Conservation (phyloP, 139 green algal species). For the Chlorella sp. region DNA sequence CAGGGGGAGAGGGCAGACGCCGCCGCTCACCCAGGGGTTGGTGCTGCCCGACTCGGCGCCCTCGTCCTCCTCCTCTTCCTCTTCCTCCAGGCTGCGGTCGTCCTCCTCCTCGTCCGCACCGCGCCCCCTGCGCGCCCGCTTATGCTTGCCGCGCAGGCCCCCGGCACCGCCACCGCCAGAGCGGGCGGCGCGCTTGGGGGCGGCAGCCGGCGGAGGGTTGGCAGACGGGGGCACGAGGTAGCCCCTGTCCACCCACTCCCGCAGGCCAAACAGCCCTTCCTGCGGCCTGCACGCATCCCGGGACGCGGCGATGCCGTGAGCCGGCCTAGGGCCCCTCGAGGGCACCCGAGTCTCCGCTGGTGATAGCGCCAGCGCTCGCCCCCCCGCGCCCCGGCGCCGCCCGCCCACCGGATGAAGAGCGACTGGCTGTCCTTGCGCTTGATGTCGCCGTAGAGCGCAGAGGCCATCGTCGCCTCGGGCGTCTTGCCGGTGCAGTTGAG, state of each 20-base stretch:
- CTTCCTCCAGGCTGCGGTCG: too few relatives aligned
- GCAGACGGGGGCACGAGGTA: too few relatives aligned
- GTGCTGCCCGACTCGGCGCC: too few relatives aligned
- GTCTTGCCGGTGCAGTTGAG: conserved; percentile 77
- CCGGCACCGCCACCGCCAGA: too few relatives aligned
- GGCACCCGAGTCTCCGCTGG: background rate
- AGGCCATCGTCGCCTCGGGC: conserved; percentile 85
- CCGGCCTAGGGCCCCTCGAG: background rate
- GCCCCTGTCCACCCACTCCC: conserved; percentile 58
- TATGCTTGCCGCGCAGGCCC: too few relatives aligned
- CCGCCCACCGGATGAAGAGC: conserved; percentile 51
- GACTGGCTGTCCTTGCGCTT: conserved; percentile 68
- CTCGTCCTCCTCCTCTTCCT: too few relatives aligned
- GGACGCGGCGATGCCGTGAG: background rate
- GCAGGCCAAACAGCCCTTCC: conserved; percentile 79
- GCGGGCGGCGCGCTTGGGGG: too few relatives aligned
- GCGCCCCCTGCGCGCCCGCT: too few relatives aligned
- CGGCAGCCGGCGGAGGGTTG: too few relatives aligned
- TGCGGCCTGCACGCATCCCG: conserved; percentile 45
- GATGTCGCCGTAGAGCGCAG: conserved; percentile 80
- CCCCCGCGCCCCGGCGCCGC: background rate
- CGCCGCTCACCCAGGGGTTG: too few relatives aligned
- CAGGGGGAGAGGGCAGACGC: too few relatives aligned
- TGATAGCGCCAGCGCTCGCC: background rate
- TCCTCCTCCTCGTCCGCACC: too few relatives aligned